Conservation (phyloP, 495 filamentous ascomycete species). For the Viridothelium virens region DNA sequence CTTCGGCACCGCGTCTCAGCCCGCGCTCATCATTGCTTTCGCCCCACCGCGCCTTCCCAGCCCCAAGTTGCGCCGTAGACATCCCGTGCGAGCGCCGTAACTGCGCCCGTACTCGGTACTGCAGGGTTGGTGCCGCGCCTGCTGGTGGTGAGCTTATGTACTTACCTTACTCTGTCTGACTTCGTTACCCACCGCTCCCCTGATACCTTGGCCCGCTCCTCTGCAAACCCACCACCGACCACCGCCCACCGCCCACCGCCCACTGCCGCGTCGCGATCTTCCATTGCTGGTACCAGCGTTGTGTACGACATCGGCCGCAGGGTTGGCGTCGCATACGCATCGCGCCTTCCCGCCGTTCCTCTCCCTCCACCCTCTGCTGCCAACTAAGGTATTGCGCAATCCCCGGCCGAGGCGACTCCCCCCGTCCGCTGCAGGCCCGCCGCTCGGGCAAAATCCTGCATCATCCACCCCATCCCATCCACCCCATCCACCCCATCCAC, state of each 20-base stretch:
- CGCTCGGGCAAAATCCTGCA: neutral
- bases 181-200: neutral
- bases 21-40: too few relatives aligned
- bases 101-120: too few relatives aligned
- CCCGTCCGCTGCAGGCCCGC: neutral
- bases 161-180: too few relatives aligned
- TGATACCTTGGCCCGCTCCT: constrained; percentile 4
- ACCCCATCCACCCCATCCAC: neutral
- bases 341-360: neutral
- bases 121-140: too few relatives aligned
- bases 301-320: neutral
- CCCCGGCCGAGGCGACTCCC: neutral
- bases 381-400: constrained; percentile 1
- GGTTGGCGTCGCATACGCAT: neutral
- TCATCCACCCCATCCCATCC: neutral
- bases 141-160: constrained; percentile 1
- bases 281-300: neutral
- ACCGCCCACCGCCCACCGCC: neutral
- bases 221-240: neutral
- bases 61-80: too few relatives aligned
- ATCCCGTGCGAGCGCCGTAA: too few relatives aligned
- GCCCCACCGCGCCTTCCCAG: too few relatives aligned
- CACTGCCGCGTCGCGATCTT: neutral
- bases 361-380: neutral
- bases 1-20: neutral